phyloP scores from a whole-genome alignment of 2,329 filamentous ascomycete genomes.

The Monosporascus sp. region DNA sequence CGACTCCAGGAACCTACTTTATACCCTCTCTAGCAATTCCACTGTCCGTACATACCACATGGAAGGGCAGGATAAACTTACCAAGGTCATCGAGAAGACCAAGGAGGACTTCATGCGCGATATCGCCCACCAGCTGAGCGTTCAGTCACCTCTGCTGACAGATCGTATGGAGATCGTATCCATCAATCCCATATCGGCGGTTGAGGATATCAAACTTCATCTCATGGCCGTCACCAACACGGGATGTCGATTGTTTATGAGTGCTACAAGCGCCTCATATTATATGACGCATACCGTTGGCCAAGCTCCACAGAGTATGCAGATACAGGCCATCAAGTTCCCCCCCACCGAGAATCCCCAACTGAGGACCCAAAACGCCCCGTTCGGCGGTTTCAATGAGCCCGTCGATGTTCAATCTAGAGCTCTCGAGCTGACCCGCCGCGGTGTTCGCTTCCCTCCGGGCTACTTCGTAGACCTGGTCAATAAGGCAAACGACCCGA shows the following conservation, averaged over 20 bases:
- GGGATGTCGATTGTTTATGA: constrained; percentile 87
- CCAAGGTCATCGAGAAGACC: constrained; percentile 61
- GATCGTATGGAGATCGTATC: constrained; percentile 70
- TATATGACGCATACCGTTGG: constrained; percentile 58
- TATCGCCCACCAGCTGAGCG: constrained; percentile 76
- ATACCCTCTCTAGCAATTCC: constrained; percentile 82
- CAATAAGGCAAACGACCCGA: constrained; percentile 52
- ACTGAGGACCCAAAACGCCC: constrained; percentile 17
- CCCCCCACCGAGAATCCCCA: constrained; percentile 56
- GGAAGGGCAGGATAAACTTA: constrained; percentile 57
- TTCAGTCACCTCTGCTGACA: constrained; percentile 64
- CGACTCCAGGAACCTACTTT: constrained; percentile 81
- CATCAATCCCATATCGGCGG: constrained; percentile 76
- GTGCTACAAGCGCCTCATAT: constrained; percentile 73
- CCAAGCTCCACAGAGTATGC: constrained; percentile 83
- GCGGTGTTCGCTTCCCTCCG: constrained; percentile 65
- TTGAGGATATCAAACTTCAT: constrained; percentile 77
- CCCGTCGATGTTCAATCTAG: constrained; percentile 42
- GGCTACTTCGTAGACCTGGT: constrained; percentile 90
- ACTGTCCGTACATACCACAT: constrained; percentile 91
- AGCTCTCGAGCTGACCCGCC: constrained; percentile 43
- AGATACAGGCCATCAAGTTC: constrained; percentile 94
- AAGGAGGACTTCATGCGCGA: constrained; percentile 59
- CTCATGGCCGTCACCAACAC: constrained; percentile 87
- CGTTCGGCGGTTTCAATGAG: constrained; percentile 30